phyloP scores from a whole-genome alignment of 768 basidiomycete genomes.

The Tubosaeta brunneosetosa region DNA sequence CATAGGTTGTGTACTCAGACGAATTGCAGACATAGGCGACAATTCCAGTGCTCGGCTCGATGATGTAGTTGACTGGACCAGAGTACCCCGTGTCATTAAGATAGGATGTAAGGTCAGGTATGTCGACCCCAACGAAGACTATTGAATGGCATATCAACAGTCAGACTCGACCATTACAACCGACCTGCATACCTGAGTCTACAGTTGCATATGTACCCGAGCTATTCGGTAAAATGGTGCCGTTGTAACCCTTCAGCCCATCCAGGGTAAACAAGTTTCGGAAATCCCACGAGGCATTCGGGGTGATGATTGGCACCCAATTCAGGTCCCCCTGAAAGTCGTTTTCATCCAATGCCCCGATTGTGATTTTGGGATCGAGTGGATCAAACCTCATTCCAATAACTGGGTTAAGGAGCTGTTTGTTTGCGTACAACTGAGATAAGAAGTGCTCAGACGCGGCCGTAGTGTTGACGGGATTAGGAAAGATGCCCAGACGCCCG shows the following conservation, averaged over 20 bases:
- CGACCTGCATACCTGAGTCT: slow-evolving; percentile 8
- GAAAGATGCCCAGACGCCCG: slow-evolving; percentile 17
- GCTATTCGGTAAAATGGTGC: slow-evolving; percentile 10
- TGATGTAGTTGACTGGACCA: slow-evolving; percentile 12
- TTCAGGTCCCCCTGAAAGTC: slow-evolving; percentile 21
- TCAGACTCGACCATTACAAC: not conserved
- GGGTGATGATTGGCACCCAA: slow-evolving; percentile 18
- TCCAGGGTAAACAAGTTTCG: slow-evolving; percentile 9
- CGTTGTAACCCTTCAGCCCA: slow-evolving; percentile 19
- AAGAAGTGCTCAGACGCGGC: slow-evolving; percentile 16
- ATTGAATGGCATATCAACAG: not conserved
- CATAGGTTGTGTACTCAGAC: slow-evolving; percentile 10
- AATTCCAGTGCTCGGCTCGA: not conserved
- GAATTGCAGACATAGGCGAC: slow-evolving; percentile 18
- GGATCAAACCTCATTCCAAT: slow-evolving; percentile 23
- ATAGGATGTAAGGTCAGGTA: slow-evolving; percentile 6
- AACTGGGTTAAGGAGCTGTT: slow-evolving; percentile 20
- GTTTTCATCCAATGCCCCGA: slow-evolving; percentile 20
- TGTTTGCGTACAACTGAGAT: slow-evolving; percentile 8
- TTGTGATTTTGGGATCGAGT: slow-evolving; percentile 22
- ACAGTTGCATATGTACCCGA: slow-evolving; percentile 5
- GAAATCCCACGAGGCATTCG: slow-evolving; percentile 6
- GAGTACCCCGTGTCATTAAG: slow-evolving; percentile 7
- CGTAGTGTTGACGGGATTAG: slow-evolving; percentile 18
- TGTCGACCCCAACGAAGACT: slow-evolving; percentile 5